Evolutionary conservation across 345 rosid species (phyloP).

Genomic region (Dipteronia sinensis): DNA sequence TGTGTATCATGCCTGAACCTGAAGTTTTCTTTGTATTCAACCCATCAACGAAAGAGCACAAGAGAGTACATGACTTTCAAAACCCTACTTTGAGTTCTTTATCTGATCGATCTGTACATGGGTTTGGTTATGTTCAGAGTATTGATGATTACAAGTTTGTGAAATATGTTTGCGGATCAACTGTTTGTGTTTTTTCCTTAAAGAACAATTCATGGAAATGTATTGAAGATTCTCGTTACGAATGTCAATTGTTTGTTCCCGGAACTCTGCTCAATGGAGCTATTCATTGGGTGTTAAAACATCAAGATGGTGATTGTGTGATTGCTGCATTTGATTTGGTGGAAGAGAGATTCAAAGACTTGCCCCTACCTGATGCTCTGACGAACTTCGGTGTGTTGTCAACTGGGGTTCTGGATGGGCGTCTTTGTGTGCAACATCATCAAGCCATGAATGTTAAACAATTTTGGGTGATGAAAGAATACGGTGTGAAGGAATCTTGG

Average conservation of each 20-base stretch:
- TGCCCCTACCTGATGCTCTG: conserved; percentile 1
- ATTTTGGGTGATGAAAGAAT: conserved; percentile 13
- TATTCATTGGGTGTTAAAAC: neutral
- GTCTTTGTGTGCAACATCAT: neutral
- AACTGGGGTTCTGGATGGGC: neutral
- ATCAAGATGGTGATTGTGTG: neutral
- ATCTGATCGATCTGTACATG: neutral
- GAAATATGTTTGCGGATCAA: neutral
- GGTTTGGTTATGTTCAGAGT: neutral
- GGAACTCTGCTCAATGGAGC: neutral
- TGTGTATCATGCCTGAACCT: neutral
- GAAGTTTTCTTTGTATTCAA: neutral
- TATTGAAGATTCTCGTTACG: neutral
- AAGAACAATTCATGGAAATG: neutral
- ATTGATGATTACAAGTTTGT: neutral
- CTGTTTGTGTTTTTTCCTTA: neutral
- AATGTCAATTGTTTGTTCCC: neutral
- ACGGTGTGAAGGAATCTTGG: conserved; percentile 8
- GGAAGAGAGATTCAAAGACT: neutral
- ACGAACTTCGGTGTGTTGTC: neutral
- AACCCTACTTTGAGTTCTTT: neutral
- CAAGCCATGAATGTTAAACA: neutral
- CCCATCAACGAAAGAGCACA: neutral
- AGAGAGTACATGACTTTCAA: neutral
- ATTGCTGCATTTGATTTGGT: neutral